Evolutionary conservation across 2,329 filamentous ascomycete genomes (phyloP).

Genomic region (Aspergillus candidus): DNA sequence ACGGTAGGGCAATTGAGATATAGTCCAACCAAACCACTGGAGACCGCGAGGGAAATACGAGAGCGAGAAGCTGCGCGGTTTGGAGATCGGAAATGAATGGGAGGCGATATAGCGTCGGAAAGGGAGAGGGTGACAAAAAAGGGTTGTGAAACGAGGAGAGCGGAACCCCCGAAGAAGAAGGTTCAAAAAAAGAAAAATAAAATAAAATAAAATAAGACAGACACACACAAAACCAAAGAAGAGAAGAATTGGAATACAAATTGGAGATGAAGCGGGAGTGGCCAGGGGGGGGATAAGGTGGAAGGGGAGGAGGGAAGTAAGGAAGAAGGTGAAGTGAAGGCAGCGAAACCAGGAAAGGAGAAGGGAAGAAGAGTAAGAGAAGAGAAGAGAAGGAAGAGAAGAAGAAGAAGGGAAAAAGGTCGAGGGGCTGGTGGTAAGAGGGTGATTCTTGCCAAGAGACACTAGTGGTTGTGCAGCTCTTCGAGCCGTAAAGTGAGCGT

Average conservation of each 20-base stretch:
- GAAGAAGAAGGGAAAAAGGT: constrained; percentile 15
- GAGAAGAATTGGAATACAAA: constrained; percentile 8
- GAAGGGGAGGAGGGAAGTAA: constrained; percentile 4
- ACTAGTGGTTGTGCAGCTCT: constrained; percentile 33
- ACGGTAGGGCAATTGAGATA: too few species aligned
- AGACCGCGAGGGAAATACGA: constrained; percentile 3
- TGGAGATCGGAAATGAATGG: constrained; percentile 7
- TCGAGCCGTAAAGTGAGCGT: constrained; percentile 20
- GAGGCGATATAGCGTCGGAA: constrained; percentile 9
- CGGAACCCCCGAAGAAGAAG: not conserved
- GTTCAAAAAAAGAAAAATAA: constrained; percentile 1
- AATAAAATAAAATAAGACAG: constrained; percentile 3
- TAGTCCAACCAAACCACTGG: not conserved
- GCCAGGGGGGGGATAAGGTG: constrained; percentile 1
- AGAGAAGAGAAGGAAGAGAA: constrained; percentile 7
- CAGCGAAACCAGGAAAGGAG: constrained; percentile 4
- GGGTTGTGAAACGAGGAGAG: constrained; percentile 6
- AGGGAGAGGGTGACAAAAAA: constrained; percentile 8
- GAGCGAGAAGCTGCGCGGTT: not conserved
- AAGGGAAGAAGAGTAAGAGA: constrained; percentile 7
- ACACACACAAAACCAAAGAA: constrained; percentile 5
- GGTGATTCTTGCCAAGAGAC: constrained; percentile 27
- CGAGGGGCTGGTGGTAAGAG: constrained; percentile 29
- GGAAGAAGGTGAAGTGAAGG: constrained; percentile 1
- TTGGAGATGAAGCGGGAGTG: constrained; percentile 1